Evolutionary conservation across 768 basidiomycete species (phyloP), one percentile per base, ranked within the genome.

Genomic region (Lactarius tabidus): DNA sequence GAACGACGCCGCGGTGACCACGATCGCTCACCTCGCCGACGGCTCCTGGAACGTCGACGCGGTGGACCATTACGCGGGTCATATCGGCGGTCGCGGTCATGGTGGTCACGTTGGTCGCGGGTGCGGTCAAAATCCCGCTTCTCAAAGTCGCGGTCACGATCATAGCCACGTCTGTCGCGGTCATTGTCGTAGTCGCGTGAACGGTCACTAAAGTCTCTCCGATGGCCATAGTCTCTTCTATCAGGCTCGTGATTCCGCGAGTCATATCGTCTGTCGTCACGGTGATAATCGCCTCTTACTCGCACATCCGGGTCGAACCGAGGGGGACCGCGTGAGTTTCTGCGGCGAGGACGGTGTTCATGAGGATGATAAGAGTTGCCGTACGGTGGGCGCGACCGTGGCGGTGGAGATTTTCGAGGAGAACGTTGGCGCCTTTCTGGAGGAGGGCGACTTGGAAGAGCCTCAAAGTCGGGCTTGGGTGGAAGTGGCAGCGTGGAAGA

Each of bases 401-500:
- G 67, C 4, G 60, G 67, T 18, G 67, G 38, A 0, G 67, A 54
- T 48, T 10, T 62, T 20, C 60, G 65, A n/a, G 70, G 43, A 71
- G 72, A 67, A 54, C 65, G 63, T 68, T 70, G 65, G 60, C 70
- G 70, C 23, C 65, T 63, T 17, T 73, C 73, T 57, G 73, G 56
- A 18, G 71, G 64, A 65, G 67, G 67, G 58, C 71, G 59, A 17
- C 59, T 59, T 18, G 72, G 62, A 26, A 66, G 66, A 23, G 70
- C 66, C 20, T 67, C 70, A 60, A 76, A 76, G 54, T 76, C 76
- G 9, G 76, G 75, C 57, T 74, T 73, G 23, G 74, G 75, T 36
- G 75, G 76, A 3, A 77, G 75, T 36, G 75, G 76, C 1, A 77
- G 69, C 62, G 71, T 66, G 10, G 75, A 73, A 75, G 60, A 66